phyloP scores from a whole-genome alignment of 2,329 filamentous ascomycete genomes.

The Ceratocystiopsis minuta region DNA sequence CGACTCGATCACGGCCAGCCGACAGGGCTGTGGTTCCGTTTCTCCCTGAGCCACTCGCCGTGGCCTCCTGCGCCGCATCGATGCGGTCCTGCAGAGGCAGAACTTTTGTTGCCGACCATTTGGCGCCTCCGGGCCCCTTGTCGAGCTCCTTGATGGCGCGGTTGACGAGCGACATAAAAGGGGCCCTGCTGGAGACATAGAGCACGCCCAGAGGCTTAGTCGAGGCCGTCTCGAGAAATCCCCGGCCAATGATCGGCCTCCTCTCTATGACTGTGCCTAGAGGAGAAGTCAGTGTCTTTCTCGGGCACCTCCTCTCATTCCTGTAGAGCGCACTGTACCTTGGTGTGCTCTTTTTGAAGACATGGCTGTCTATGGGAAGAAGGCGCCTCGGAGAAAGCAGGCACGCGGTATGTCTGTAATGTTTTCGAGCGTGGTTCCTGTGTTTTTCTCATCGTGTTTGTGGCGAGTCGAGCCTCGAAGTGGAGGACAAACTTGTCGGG shows the following conservation, averaged over 20 bases:
- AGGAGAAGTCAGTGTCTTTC: background rate
- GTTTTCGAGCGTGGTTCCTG: too few relatives aligned
- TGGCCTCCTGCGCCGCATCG: conserved; percentile 18
- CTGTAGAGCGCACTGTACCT: too few relatives aligned
- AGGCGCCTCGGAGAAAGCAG: too few relatives aligned
- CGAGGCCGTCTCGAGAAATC: background rate
- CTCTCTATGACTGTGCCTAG: background rate
- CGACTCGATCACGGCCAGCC: conserved; percentile 8
- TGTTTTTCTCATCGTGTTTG: too few relatives aligned
- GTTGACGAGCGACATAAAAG: conserved; percentile 50
- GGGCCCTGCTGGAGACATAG: conserved; percentile 46
- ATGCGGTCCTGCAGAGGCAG: conserved; percentile 28
- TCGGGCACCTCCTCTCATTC: too few relatives aligned
- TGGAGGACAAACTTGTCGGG: too few relatives aligned
- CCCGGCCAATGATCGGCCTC: conserved; percentile 4
- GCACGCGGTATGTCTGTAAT: too few relatives aligned
- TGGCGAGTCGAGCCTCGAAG: too few relatives aligned
- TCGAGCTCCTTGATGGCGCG: conserved; percentile 46
- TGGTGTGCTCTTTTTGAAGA: too few relatives aligned
- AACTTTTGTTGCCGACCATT: conserved; percentile 28
- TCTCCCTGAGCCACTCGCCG: background rate
- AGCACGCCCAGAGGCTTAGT: conserved; percentile 17
- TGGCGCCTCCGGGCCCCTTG: conserved; percentile 25
- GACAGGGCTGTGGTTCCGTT: background rate
- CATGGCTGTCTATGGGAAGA: too few relatives aligned